Evolutionary conservation across 148 eudicot genomes (phyloP).

Genomic region (Nepenthes gracilis): DNA sequence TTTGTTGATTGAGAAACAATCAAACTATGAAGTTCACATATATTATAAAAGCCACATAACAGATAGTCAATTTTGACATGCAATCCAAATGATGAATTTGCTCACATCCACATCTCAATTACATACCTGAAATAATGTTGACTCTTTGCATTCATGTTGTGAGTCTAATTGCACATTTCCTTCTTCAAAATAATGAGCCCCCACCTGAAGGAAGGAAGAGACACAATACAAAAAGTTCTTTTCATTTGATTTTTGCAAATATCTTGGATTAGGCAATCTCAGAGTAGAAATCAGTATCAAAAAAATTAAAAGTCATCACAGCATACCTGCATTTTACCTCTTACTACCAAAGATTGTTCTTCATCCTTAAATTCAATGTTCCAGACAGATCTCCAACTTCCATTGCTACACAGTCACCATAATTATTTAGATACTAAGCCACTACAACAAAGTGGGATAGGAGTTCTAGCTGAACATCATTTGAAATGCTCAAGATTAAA

Average conservation of each 20-base stretch:
- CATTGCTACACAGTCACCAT: slow-evolving; percentile 44
- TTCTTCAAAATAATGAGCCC: slow-evolving; percentile 96
- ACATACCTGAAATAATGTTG: slow-evolving; percentile 78
- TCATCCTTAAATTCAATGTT: slow-evolving; percentile 74
- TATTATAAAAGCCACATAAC: no score
- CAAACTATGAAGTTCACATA: no score
- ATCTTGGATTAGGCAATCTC: background rate
- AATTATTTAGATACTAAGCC: slow-evolving; percentile 1
- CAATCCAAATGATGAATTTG: background rate
- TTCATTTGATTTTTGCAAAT: no score
- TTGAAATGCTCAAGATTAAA: background rate
- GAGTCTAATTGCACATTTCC: slow-evolving; percentile 98
- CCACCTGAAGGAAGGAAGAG: slow-evolving; percentile 41
- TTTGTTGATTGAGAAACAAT: no score
- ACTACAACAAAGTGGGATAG: background rate
- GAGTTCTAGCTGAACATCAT: background rate
- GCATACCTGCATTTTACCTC: slow-evolving; percentile 74
- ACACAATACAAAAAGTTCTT: background rate
- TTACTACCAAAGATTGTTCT: slow-evolving; percentile 63
- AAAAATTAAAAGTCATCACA: slow-evolving; percentile 1
- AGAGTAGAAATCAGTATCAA: background rate
- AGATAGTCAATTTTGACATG: background rate
- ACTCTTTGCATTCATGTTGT: slow-evolving; percentile 79
- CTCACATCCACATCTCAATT: background rate
- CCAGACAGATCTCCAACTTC: slow-evolving; percentile 97